phyloP scores from a whole-genome alignment of 768 basidiomycete genomes.

The Lentinus brumalis region DNA sequence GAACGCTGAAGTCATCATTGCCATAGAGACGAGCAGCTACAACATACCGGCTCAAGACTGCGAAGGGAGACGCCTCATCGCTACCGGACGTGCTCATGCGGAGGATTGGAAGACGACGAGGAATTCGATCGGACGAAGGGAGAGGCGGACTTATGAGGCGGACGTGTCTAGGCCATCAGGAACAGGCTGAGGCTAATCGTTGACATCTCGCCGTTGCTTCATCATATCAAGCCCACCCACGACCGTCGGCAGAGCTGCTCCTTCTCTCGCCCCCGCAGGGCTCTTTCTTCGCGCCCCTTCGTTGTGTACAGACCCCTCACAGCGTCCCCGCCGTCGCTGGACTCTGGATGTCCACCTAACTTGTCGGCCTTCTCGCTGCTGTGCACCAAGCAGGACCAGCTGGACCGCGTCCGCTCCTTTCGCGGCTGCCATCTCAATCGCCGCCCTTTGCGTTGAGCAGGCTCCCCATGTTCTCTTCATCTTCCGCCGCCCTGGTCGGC shows the following conservation, averaged over 20 bases:
- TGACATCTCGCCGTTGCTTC: not conserved
- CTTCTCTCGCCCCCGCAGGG: not conserved
- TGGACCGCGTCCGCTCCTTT: slow-evolving; percentile 24
- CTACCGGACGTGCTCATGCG: not conserved
- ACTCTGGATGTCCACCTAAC: slow-evolving; percentile 18
- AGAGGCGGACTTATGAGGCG: not conserved
- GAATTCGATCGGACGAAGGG: slow-evolving; percentile 10
- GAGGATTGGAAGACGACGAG: not conserved
- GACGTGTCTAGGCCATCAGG: not conserved
- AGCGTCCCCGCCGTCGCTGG: slow-evolving; percentile 11
- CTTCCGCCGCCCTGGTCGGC: slow-evolving; percentile 25
- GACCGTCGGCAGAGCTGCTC: not conserved
- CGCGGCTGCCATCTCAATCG: slow-evolving; percentile 7
- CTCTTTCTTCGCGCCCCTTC: slow-evolving; percentile 9
- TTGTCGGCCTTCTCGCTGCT: slow-evolving; percentile 7
- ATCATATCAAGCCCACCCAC: not conserved
- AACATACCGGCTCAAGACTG: not conserved
- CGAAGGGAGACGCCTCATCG: slow-evolving; percentile 1
- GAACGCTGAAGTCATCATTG: slow-evolving; percentile 6
- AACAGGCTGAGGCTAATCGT: not conserved
- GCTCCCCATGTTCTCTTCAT: slow-evolving; percentile 22
- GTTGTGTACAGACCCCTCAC: slow-evolving; percentile 6
- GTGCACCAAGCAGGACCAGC: slow-evolving; percentile 24
- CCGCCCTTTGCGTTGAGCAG: slow-evolving; percentile 16
- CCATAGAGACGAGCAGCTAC: slow-evolving; percentile 13